Conservation (phyloP, 2,329 filamentous ascomycete species). For the Sarocladium kiliense region DNA sequence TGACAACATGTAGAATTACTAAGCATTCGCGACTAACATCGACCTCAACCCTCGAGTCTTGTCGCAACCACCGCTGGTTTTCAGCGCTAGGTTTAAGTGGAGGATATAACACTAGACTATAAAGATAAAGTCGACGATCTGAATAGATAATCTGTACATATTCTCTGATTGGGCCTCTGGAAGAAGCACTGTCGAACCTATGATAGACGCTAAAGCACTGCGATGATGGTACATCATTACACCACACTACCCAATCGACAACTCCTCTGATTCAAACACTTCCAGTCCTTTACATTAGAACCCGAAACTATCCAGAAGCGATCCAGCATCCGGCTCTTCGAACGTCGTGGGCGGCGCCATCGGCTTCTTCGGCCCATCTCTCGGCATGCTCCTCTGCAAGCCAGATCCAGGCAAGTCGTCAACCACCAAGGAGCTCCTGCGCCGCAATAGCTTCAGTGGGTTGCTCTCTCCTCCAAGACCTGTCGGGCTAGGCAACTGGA, state of each 20-base stretch:
- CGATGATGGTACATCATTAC: not conserved
- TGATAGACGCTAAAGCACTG: not conserved
- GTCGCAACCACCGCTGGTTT: no score
- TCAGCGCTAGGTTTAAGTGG: no score
- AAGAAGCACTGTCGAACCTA: not conserved
- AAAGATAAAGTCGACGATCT: no score
- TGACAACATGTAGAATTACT: not conserved
- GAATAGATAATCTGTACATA: no score
- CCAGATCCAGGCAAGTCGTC: constrained; percentile 58
- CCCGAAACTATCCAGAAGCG: constrained; percentile 87
- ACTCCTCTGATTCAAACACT: no score
- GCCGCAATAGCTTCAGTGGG: constrained; percentile 61
- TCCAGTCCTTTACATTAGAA: constrained; percentile 47
- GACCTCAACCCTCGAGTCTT: not conserved
- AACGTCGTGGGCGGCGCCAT: constrained; percentile 71
- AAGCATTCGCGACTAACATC: not conserved
- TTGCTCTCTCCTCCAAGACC: constrained; percentile 48
- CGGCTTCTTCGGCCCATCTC: constrained; percentile 31
- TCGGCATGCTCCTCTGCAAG: constrained; percentile 36
- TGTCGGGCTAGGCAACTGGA: constrained; percentile 41
- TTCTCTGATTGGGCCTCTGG: no score
- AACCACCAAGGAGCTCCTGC: constrained; percentile 74
- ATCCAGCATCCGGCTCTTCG: constrained; percentile 85
- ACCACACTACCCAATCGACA: no score
- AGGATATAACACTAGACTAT: no score